Conservation (phyloP, 2,329 filamentous ascomycete genomes). For the Furcasterigmium sp. region DNA sequence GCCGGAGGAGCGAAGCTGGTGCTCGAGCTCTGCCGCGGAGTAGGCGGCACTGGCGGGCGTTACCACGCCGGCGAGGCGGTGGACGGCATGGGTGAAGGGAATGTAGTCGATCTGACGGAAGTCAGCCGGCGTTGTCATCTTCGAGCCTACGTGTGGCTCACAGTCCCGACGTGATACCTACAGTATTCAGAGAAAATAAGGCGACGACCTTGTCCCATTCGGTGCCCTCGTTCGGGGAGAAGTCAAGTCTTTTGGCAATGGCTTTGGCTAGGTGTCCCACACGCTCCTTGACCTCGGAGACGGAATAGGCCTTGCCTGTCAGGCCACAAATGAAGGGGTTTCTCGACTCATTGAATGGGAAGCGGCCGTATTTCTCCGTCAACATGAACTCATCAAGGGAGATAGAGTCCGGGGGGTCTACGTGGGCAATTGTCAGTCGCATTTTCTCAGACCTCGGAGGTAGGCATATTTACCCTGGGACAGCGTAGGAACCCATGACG, state of each 20-base stretch:
- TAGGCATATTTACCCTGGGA: slow-evolving; percentile 39
- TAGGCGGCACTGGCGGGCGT: slow-evolving; percentile 74
- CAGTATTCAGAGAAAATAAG: slow-evolving; percentile 76
- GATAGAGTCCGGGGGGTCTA: slow-evolving; percentile 67
- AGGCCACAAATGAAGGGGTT: slow-evolving; percentile 75
- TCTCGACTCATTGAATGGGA: slow-evolving; percentile 55
- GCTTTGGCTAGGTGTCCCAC: slow-evolving; percentile 64
- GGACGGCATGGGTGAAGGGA: slow-evolving; percentile 66
- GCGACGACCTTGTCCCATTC: slow-evolving; percentile 80
- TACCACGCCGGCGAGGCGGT: slow-evolving; percentile 68
- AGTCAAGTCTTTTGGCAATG: slow-evolving; percentile 65
- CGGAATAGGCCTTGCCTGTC: slow-evolving; percentile 61
- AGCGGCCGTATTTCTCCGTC: slow-evolving; percentile 64
- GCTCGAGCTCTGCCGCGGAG: slow-evolving; percentile 62
- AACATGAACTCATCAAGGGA: slow-evolving; percentile 73
- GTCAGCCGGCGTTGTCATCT: too few relatives aligned
- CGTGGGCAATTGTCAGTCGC: neutral
- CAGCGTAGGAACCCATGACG: slow-evolving; percentile 55
- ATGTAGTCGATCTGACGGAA: slow-evolving; percentile 66
- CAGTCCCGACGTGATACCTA: too few relatives aligned
- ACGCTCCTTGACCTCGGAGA: slow-evolving; percentile 57
- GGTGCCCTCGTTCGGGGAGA: slow-evolving; percentile 62
- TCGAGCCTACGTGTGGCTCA: too few relatives aligned
- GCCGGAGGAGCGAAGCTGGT: slow-evolving; percentile 65
- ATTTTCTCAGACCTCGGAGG: slow-evolving; percentile 2